A percentile compares a stretch with the other conserved stretches of the same genome.
These are phyloP conservation scores for Phytophthora citrophthora DNA, from an alignment of 352 stramenopile genomes.

Conservation along the genomic window DNA sequence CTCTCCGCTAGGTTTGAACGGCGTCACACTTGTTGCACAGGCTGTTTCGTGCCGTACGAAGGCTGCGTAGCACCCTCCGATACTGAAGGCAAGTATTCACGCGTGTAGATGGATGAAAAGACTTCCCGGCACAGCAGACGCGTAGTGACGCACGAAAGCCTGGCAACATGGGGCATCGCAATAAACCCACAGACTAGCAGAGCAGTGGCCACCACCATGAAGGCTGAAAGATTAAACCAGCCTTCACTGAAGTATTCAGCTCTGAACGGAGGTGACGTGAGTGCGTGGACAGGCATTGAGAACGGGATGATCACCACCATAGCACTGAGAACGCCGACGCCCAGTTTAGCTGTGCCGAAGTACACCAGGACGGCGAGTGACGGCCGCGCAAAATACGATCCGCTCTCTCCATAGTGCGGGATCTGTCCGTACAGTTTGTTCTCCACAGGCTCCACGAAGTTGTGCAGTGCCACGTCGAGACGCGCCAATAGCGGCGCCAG, in stretches of 20 bases:
- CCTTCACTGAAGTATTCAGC: conserved; percentile 38
- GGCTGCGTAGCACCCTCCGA: not conserved
- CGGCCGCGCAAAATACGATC: conserved; percentile 26
- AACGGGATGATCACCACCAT: conserved; percentile 46
- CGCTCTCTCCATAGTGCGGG: conserved; percentile 32
- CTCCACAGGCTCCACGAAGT: conserved; percentile 57
- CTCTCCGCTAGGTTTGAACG: conserved; percentile 3
- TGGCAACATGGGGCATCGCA: conserved; percentile 57
- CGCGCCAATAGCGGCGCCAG: conserved; percentile 53
- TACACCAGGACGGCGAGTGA: conserved; percentile 52
- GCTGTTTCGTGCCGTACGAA: conserved; percentile 37
- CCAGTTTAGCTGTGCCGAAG: conserved; percentile 51
- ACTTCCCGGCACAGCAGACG: conserved; percentile 57
- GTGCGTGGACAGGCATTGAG: conserved; percentile 49
- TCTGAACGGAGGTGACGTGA: conserved; percentile 40
- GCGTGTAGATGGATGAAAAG: conserved; percentile 41
- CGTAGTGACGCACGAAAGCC: conserved; percentile 52
- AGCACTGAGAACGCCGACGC: conserved; percentile 40
- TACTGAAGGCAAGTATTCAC: conserved; percentile 17
- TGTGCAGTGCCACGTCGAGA: conserved; percentile 67
- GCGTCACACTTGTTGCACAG: conserved; percentile 28
- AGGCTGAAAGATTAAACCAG: conserved; percentile 28
- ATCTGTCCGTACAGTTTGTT: conserved; percentile 43
- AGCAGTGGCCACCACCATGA: conserved; percentile 29
- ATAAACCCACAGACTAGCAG: conserved; percentile 42